phyloP scores from a whole-genome alignment of 2,329 filamentous ascomycete species.

The Elsinoe australis region DNA sequence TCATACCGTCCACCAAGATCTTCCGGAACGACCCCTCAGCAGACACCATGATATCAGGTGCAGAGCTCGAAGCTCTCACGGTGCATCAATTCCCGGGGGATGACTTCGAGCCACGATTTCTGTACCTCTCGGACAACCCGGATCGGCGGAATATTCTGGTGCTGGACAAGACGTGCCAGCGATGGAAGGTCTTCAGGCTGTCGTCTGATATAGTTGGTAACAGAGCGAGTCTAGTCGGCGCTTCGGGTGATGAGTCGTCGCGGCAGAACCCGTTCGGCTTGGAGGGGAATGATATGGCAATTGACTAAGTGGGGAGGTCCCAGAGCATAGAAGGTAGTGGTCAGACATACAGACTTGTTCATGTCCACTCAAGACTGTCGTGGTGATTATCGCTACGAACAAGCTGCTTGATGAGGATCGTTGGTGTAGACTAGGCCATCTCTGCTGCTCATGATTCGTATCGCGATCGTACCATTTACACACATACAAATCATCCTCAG shows the following conservation, averaged over 20 bases:
- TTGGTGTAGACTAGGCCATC: too few relatives aligned
- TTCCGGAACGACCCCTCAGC: too few relatives aligned
- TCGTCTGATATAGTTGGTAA: background rate
- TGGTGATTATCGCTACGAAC: too few relatives aligned
- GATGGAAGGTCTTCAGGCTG: conserved; percentile 12
- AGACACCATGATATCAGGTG: too few relatives aligned
- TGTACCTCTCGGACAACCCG: conserved; percentile 3
- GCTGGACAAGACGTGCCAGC: conserved; percentile 1
- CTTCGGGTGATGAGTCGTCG: background rate
- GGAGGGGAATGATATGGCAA: background rate
- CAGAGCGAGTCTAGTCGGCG: background rate
- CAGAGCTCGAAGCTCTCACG: background rate
- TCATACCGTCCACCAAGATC: too few relatives aligned
- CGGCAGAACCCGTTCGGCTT: background rate
- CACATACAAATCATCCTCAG: background rate
- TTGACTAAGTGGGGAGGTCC: background rate
- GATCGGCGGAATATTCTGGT: conserved; percentile 2
- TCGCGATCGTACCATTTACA: background rate
- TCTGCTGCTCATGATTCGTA: background rate
- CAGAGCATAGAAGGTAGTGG: too few relatives aligned
- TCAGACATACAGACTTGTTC: too few relatives aligned
- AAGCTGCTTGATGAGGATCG: too few relatives aligned
- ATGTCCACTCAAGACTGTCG: too few relatives aligned
- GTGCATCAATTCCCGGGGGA: background rate
- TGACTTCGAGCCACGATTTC: background rate